Percentiles rank a stretch among this genome's conserved stretches.
Conservation (phyloP, 2,329 filamentous ascomycete species). For the Botrytis fragariae region DNA sequence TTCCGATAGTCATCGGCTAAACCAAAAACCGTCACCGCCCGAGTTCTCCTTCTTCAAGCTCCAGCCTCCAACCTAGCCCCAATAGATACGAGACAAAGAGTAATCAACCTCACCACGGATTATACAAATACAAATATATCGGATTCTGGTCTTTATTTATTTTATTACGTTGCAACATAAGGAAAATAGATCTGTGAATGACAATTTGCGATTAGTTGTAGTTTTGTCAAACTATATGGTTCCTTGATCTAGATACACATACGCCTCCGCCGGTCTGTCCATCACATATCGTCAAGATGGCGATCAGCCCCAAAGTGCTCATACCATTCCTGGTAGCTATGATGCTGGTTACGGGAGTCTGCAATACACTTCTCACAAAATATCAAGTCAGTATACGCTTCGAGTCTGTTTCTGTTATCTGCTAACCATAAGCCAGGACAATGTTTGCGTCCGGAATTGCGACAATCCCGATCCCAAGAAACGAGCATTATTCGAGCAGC, state of each 20-base stretch:
- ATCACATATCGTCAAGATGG: constrained; percentile 15
- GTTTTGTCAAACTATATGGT: not conserved
- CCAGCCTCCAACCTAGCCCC: not conserved
- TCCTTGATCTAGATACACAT: constrained; percentile 5
- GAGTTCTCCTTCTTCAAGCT: not conserved
- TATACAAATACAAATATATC: constrained; percentile 4
- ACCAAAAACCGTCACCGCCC: constrained; percentile 5
- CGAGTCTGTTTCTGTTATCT: not conserved
- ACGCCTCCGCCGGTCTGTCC: not conserved
- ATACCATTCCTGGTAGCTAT: constrained; percentile 87
- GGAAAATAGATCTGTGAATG: not conserved
- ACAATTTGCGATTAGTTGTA: not conserved
- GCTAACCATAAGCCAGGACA: constrained; percentile 60
- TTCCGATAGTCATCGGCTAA: not conserved
- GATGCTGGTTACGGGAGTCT: constrained; percentile 95
- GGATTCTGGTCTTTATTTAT: not conserved
- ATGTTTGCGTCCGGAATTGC: constrained; percentile 94
- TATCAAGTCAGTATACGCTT: constrained; percentile 66
- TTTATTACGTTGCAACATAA: not conserved
- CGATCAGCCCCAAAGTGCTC: constrained; percentile 39
- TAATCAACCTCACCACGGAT: not conserved
- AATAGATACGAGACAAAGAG: constrained; percentile 16
- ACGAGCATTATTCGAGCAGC: constrained; percentile 81
- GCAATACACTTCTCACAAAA: constrained; percentile 95
- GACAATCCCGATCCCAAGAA: constrained; percentile 64